A percentile compares a stretch with the other conserved stretches of the same genome.
These are phyloP conservation scores for Nymphaea thermarum DNA, from an alignment of 164 flowering plant species.

Conservation along the genomic window DNA sequence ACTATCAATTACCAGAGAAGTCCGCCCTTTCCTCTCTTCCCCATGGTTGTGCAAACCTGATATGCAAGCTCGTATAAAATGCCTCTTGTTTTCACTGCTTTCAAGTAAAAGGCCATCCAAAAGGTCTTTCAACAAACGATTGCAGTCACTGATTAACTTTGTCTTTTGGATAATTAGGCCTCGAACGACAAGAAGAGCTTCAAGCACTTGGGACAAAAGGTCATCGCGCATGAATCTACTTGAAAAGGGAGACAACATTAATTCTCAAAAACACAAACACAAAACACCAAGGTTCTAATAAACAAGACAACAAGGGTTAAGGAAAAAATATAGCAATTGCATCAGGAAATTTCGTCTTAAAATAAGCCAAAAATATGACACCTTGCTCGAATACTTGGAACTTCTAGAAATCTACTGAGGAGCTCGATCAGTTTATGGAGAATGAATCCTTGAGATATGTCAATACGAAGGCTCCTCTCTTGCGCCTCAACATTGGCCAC, in stretches of 20 bases:
- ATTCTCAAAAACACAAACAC: background rate
- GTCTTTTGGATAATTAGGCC: conserved; percentile 97
- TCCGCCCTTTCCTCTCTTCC: conserved; percentile 71
- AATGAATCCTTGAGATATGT: conserved; percentile 96
- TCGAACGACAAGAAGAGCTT: conserved; percentile 88
- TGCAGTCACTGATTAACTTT: conserved; percentile 91
- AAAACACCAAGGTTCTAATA: background rate
- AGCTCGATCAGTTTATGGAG: conserved; percentile 96
- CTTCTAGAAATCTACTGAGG: conserved; percentile 90
- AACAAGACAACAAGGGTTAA: too few species aligned
- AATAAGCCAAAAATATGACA: conserved; percentile 8
- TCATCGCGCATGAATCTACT: conserved; percentile 83
- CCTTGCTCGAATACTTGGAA: conserved; percentile 85
- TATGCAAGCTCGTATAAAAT: conserved; percentile 87
- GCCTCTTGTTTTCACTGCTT: conserved; percentile 86
- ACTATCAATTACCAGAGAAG: conserved; percentile 50
- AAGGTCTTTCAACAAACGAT: conserved; percentile 82
- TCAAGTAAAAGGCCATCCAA: conserved; percentile 89
- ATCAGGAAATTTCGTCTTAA: too few species aligned
- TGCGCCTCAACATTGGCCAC: conserved; percentile 69
- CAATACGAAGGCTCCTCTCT: conserved; percentile 90
- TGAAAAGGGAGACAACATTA: conserved; percentile 9
- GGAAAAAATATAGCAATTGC: too few species aligned
- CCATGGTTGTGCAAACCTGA: conserved; percentile 77
- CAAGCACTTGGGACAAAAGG: conserved; percentile 75